Percentiles rank a stretch among this genome's conserved stretches.
These are phyloP conservation scores for Hypsizygus marmoreus DNA, from an alignment of 768 basidiomycete species.

Conservation along the genomic window DNA sequence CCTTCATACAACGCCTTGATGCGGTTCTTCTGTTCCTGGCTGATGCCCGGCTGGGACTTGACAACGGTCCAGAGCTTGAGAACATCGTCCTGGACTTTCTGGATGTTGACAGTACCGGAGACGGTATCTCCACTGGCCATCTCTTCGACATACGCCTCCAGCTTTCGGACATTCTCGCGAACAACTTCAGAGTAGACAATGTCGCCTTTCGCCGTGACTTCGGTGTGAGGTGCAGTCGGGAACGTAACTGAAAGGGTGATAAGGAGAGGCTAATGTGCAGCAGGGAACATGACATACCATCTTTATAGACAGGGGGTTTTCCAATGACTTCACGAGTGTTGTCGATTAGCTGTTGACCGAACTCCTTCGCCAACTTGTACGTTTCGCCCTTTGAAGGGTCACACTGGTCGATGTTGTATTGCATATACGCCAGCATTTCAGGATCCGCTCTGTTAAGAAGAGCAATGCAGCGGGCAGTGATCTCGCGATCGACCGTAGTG, in stretches of 20 bases:
- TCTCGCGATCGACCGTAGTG: conserved; percentile 92
- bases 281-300: conserved; percentile 61
- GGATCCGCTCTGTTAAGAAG: conserved; percentile 98
- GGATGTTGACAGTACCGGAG: conserved; percentile 82
- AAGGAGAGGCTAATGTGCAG: conserved; percentile 1
- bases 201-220: conserved; percentile 91
- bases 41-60: conserved; percentile 96
- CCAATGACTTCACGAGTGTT: conserved; percentile 87
- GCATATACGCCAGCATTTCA: conserved; percentile 90
- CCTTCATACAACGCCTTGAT: conserved; percentile 96
- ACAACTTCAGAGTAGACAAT: conserved; percentile 95
- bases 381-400: conserved; percentile 84
- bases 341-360: conserved; percentile 93
- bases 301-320: conserved; percentile 90
- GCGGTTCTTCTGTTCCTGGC: conserved; percentile 93
- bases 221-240: conserved; percentile 96
- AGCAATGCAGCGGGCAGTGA: conserved; percentile 95
- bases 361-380: conserved; percentile 94
- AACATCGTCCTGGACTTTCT: conserved; percentile 97
- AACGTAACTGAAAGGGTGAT: conserved; percentile 72
- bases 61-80: conserved; percentile 97
- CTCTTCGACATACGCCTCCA: conserved; percentile 97
- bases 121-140: conserved; percentile 96
- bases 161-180: conserved; percentile 93
- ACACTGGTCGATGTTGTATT: conserved; percentile 87